Percentiles rank a stretch among this genome's conserved stretches.
phyloP scores from a whole-genome alignment of 257 asterid genomes.

The Apocynum venetum region DNA sequence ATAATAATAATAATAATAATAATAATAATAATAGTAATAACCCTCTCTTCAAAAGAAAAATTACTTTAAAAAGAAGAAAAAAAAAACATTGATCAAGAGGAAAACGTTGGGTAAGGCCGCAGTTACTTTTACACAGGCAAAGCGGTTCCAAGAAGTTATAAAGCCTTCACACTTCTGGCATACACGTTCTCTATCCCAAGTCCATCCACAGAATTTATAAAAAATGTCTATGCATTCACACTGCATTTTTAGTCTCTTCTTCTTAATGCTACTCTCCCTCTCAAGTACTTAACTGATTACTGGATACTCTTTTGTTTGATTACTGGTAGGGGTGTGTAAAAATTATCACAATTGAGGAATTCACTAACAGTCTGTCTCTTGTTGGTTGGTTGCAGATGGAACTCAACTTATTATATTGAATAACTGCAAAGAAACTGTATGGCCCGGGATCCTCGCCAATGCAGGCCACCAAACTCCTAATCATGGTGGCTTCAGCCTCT shows the following conservation, averaged over 20 bases:
- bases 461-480: constrained; percentile 46
- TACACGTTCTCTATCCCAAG: neutral
- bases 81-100: too few species aligned
- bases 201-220: neutral
- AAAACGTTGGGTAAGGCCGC: neutral
- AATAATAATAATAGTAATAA: too few species aligned
- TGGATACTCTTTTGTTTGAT: neutral
- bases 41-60: too few species aligned
- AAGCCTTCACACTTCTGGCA: neutral
- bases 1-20: too few species aligned
- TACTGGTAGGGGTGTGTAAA: neutral
- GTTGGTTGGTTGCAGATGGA: constrained; percentile 48
- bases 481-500: constrained; percentile 63
- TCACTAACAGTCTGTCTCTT: neutral
- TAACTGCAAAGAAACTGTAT: constrained; percentile 61
- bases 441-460: constrained; percentile 77
- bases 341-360: neutral
- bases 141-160: constrained; percentile 9
- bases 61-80: too few species aligned
- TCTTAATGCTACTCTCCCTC: constrained; percentile 4
- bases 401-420: constrained; percentile 49
- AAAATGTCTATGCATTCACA: constrained; percentile 5
- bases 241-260: constrained; percentile 8
- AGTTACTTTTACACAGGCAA: neutral
- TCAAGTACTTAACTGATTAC: constrained; percentile 3